phyloP scores from a whole-genome alignment of 495 filamentous ascomycete genomes.

The Neurospora sp. region DNA sequence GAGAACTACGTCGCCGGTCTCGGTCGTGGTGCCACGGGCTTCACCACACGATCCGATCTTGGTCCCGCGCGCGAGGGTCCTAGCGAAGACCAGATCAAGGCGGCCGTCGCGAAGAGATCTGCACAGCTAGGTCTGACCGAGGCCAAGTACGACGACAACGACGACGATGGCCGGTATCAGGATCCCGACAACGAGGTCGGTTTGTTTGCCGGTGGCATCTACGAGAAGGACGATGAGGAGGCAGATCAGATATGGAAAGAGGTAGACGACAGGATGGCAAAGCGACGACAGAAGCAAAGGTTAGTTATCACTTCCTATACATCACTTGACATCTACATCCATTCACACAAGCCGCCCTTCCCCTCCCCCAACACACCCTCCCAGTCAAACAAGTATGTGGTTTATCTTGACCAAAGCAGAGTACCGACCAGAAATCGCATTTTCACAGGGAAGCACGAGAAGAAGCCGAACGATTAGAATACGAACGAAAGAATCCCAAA shows the following conservation, averaged over 20 bases:
- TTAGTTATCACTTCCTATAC: conserved; percentile 46
- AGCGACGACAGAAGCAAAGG: conserved; percentile 76
- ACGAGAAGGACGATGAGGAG: conserved; percentile 94
- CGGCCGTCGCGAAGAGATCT: conserved; percentile 84
- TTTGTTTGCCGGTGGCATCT: conserved; percentile 85
- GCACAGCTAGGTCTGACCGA: conserved; percentile 63
- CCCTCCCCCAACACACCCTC: conserved; percentile 4
- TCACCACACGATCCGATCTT: conserved; percentile 94
- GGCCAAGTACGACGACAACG: conserved; percentile 76
- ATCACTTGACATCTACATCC: background rate
- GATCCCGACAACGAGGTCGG: conserved; percentile 97
- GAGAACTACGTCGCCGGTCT: conserved; percentile 98
- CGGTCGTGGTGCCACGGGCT: conserved; percentile 93
- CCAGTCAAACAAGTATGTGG: conserved; percentile 39
- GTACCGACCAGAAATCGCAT: conserved; percentile 62
- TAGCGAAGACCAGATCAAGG: conserved; percentile 96
- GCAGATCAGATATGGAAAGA: conserved; percentile 91
- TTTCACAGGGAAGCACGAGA: conserved; percentile 89
- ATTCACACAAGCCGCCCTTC: conserved; percentile 9
- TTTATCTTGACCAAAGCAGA: conserved; percentile 60
- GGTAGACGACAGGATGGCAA: conserved; percentile 95
- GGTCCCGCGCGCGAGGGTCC: conserved; percentile 94
- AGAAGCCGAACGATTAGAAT: conserved; percentile 79
- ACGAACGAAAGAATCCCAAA: conserved; percentile 94
- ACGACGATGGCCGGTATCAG: conserved; percentile 79